Evolutionary conservation across 2,329 filamentous ascomycete species (phyloP), one percentile per base, ranked within the genome.

Genomic region (Septoria petroselini): DNA sequence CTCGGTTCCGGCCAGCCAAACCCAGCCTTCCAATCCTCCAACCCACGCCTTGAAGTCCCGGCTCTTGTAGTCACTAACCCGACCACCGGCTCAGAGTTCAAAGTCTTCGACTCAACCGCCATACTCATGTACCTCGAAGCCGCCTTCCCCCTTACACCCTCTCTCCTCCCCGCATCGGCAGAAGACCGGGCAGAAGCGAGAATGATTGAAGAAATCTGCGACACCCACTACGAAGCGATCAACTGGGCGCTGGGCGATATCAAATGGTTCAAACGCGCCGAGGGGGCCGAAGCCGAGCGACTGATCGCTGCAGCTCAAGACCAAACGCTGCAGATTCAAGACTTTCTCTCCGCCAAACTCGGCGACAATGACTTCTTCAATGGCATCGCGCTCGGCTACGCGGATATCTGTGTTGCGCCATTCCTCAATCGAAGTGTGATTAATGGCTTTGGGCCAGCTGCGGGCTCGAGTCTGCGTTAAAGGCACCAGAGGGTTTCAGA

Each of bases 41-140:
- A 69, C 38, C 66, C 66, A 2, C 58, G 68, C 17, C 63, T 68
- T 34, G 67, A 70, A 54, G 62, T 70, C 6, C 62, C 69, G 2
- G 56, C 68, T 29, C 59, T 69, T 15, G 53, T 60, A 35, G n/a
- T n/a, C n/a, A n/a, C n/a, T n/a, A 19, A 19, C 19, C 17, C n/a
- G 0, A 15, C 7, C 1, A n/a, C 23, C 33, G 58, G 64, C 51
- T 58, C 50, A 21, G 58, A 59, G 7, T 58, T 65, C 50, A 57
- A 56, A 19, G 55, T 69, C 42, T 68, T 66, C 53, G 66, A 68
- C 41, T 65, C 63, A 18, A 61, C 58, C 4, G 60, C 61, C 31
- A 69, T 69, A 33, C 55, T 64, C 19, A 60, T 60, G 48, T 67
- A 65, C 38, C 56, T 68, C 19, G 60, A 66, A 50, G 58, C 63